These are phyloP conservation scores for Ceratobasidium sp. DNA, from an alignment of 1,284 basidiomycete genomes.

Conservation along the genomic window DNA sequence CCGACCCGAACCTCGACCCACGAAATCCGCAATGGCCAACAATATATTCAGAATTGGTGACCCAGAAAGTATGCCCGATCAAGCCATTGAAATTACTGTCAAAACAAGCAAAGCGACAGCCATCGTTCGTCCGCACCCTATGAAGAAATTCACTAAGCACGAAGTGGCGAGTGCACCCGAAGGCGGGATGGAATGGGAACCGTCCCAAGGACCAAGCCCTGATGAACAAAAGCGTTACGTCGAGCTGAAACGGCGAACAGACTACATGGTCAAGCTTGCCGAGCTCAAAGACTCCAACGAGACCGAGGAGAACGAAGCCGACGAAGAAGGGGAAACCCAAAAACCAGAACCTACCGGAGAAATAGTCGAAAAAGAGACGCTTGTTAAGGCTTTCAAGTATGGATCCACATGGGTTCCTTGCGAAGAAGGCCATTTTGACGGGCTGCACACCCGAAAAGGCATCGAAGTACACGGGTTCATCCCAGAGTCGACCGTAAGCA, in stretches of 20 bases:
- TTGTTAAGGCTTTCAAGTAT: slow-evolving; percentile 89
- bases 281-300: slow-evolving; percentile 45
- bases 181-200: slow-evolving; percentile 49
- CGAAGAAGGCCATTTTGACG: slow-evolving; percentile 77
- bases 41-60: slow-evolving; percentile 82
- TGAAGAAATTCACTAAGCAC: slow-evolving; percentile 78
- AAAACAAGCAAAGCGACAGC: slow-evolving; percentile 87
- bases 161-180: slow-evolving; percentile 43
- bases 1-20: slow-evolving; percentile 73
- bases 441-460: slow-evolving; percentile 77
- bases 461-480: slow-evolving; percentile 92
- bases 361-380: slow-evolving; percentile 74
- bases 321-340: slow-evolving; percentile 39
- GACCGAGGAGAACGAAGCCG: slow-evolving; percentile 45
- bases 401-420: slow-evolving; percentile 89
- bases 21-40: slow-evolving; percentile 71
- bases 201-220: slow-evolving; percentile 48
- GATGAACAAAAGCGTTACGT: slow-evolving; percentile 15
- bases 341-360: slow-evolving; percentile 53
- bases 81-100: slow-evolving; percentile 80
- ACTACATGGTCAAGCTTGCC: slow-evolving; percentile 45
- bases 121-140: slow-evolving; percentile 74
- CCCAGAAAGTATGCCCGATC: slow-evolving; percentile 66
- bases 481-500: slow-evolving; percentile 61
- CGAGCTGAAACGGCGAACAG: slow-evolving; percentile 41